Conservation (phyloP, 257 asterid genomes). For the Cinchona pubescens region DNA sequence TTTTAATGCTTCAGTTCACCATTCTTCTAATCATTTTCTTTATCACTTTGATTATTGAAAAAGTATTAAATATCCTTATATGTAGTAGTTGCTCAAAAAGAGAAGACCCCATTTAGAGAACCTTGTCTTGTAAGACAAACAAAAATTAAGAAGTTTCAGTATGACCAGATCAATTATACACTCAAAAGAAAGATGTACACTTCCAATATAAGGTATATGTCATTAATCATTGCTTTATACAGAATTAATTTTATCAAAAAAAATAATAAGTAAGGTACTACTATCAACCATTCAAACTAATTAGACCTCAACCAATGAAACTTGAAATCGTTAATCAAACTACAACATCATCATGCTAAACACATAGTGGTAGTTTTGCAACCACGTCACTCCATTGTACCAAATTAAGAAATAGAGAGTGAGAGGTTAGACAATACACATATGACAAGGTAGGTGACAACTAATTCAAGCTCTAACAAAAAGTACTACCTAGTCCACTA, state of each 20-base stretch:
- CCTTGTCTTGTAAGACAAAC: too few relatives aligned
- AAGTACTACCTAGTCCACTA: background rate
- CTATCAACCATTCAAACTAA: background rate
- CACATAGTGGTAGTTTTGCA: background rate
- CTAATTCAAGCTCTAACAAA: background rate
- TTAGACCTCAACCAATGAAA: too few relatives aligned
- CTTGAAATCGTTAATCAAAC: background rate
- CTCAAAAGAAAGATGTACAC: too few relatives aligned
- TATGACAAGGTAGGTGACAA: background rate
- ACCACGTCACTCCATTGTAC: background rate
- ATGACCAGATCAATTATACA: too few relatives aligned
- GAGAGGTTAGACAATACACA: background rate
- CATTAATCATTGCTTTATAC: too few relatives aligned
- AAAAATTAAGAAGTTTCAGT: too few relatives aligned
- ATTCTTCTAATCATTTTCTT: background rate
- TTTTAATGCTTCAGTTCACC: constrained; percentile 1
- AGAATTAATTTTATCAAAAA: too few relatives aligned
- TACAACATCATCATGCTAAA: background rate
- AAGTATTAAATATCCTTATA: too few relatives aligned
- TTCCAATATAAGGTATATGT: too few relatives aligned
- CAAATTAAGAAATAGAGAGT: background rate
- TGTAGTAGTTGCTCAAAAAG: too few relatives aligned
- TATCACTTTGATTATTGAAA: background rate
- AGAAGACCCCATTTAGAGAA: too few relatives aligned
- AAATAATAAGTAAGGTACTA: too few relatives aligned